phyloP scores from a whole-genome alignment of 2,329 filamentous ascomycete species.

The Trichoderma endophyticum region DNA sequence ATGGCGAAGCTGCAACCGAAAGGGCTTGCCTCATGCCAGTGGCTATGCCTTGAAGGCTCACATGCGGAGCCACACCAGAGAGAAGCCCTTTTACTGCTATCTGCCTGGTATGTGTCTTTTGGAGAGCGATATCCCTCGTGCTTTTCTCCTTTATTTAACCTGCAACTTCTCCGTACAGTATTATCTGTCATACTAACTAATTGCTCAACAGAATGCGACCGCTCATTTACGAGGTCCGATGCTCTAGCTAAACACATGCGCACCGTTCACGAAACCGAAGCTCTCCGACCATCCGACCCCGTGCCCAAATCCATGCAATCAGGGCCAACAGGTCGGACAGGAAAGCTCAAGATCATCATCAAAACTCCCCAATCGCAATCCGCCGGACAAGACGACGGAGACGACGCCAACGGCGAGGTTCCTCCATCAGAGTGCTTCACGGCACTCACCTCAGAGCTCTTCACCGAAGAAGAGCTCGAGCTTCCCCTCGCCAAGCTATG shows the following conservation, averaged over 20 bases:
- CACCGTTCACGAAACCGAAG: conserved; percentile 96
- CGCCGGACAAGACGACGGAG: conserved; percentile 54
- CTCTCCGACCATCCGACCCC: conserved; percentile 74
- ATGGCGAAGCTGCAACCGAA: conserved; percentile 85
- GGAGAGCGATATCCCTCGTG: not conserved
- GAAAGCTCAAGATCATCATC: conserved; percentile 61
- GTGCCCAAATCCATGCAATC: conserved; percentile 67
- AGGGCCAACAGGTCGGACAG: conserved; percentile 42
- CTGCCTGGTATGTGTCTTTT: conserved; percentile 69
- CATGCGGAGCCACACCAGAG: conserved; percentile 94
- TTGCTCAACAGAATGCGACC: conserved; percentile 74
- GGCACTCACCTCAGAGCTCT: conserved; percentile 54
- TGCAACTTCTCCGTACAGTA: not conserved
- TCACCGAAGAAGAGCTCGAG: conserved; percentile 61
- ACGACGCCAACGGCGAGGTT: conserved; percentile 56
- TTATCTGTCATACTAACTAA: not conserved
- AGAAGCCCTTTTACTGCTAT: conserved; percentile 97
- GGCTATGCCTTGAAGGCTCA: conserved; percentile 95
- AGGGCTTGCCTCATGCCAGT: conserved; percentile 88
- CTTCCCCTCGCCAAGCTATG: conserved; percentile 59
- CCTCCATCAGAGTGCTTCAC: conserved; percentile 59
- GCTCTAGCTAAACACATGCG: conserved; percentile 98
- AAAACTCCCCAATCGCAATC: conserved; percentile 58
- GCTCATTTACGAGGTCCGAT: conserved; percentile 92
- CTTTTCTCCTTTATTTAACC: not conserved